Evolutionary conservation across 2,329 filamentous ascomycete genomes (phyloP).

Genomic region (Aurifilum marmelostoma): DNA sequence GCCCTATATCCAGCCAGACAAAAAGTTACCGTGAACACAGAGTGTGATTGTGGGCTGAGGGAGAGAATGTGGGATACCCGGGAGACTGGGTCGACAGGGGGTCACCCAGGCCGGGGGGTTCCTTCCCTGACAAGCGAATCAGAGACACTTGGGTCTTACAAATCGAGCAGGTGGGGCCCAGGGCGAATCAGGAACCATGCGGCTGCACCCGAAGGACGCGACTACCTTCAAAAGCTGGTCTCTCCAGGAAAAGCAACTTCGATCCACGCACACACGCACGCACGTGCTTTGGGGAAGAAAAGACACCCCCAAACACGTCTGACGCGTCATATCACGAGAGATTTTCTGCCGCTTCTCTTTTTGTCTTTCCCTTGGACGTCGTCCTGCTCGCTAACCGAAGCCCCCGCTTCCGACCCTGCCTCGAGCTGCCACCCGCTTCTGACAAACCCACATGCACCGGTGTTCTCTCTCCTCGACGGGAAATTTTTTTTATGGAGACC

Average conservation of each 20-base stretch:
- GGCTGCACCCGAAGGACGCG: conserved; percentile 9
- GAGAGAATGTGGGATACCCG: conserved; percentile 5
- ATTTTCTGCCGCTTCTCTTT: not conserved
- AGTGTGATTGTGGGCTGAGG: not conserved
- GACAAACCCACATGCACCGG: not conserved
- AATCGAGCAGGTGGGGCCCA: conserved; percentile 15
- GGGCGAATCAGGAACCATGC: conserved; percentile 1
- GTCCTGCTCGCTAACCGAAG: not conserved
- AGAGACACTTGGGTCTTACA: conserved; percentile 1
- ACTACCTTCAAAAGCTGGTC: not conserved
- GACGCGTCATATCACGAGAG: not conserved
- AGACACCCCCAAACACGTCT: not conserved
- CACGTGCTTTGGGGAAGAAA: too few relatives aligned
- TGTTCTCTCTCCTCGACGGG: not conserved
- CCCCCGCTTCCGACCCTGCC: not conserved
- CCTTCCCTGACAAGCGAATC: conserved; percentile 2
- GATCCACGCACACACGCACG: not conserved
- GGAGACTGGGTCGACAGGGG: conserved; percentile 12
- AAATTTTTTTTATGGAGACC: not conserved
- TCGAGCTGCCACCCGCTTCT: not conserved
- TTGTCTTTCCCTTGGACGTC: not conserved
- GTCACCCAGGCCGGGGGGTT: not conserved
- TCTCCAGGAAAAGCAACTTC: not conserved
- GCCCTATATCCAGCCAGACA: too few relatives aligned
- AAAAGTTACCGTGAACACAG: not conserved